Percentiles rank a stretch among this genome's conserved stretches.
phyloP scores from a whole-genome alignment of 352 stramenopile species.

The Pythium guiyangense region DNA sequence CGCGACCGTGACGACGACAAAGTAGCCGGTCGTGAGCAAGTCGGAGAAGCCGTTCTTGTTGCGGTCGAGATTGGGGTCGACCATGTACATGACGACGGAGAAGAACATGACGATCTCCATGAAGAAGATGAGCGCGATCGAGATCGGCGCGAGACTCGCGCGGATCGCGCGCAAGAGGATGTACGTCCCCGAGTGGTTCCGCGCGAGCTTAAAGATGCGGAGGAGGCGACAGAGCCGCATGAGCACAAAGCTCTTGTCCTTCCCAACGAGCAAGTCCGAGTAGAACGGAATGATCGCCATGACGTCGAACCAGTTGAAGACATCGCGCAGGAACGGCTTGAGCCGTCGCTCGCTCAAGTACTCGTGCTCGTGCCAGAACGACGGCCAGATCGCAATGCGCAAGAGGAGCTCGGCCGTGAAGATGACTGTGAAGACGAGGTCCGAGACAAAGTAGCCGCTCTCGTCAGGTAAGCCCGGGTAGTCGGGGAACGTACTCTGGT shows the following conservation, averaged over 20 bases:
- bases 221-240: conserved; percentile 62
- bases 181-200: conserved; percentile 76
- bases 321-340: conserved; percentile 60
- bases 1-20: conserved; percentile 67
- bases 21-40: conserved; percentile 70
- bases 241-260: conserved; percentile 73
- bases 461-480: conserved; percentile 53
- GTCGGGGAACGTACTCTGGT: conserved; percentile 53
- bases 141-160: conserved; percentile 70
- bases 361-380: conserved; percentile 64
- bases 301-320: conserved; percentile 84
- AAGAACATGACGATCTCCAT: conserved; percentile 81
- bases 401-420: conserved; percentile 70
- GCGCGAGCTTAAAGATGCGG: conserved; percentile 77
- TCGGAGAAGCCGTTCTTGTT: conserved; percentile 64
- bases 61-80: conserved; percentile 65
- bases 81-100: conserved; percentile 75
- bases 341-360: conserved; percentile 61
- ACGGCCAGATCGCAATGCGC: conserved; percentile 69
- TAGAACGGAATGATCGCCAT: conserved; percentile 70
- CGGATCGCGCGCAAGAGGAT: conserved; percentile 69
- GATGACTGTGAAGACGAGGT: conserved; percentile 67
- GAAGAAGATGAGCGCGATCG: conserved; percentile 77
- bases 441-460: conserved; percentile 48
- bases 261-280: conserved; percentile 62